Conservation (phyloP, 495 filamentous ascomycete species). For the Penicillium psychrofluorescens region DNA sequence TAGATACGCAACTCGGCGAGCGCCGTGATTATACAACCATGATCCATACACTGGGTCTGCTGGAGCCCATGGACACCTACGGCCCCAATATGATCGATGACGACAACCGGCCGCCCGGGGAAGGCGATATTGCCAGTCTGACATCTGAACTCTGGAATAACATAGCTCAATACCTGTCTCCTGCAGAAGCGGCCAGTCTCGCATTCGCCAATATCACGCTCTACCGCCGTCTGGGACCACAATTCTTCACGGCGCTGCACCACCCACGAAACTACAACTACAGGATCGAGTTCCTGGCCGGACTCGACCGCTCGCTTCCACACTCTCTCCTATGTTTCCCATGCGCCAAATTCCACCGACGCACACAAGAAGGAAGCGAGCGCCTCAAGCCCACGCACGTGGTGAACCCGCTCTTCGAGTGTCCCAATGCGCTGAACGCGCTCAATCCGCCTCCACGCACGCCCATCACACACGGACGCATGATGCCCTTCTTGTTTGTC, state of each 20-base stretch:
- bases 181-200: slow-evolving; percentile 38
- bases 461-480: slow-evolving; percentile 45
- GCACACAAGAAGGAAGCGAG: slow-evolving; percentile 42
- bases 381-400: slow-evolving; percentile 38
- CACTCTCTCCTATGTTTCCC: slow-evolving; percentile 50
- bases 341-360: slow-evolving; percentile 44
- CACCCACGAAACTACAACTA: slow-evolving; percentile 28
- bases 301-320: slow-evolving; percentile 38
- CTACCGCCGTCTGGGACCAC: slow-evolving; percentile 28
- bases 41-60: slow-evolving; percentile 37
- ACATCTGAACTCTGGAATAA: slow-evolving; percentile 34
- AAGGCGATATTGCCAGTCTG: slow-evolving; percentile 36
- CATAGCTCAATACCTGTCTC: slow-evolving; percentile 33
- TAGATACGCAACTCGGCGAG: slow-evolving; percentile 44
- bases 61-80: slow-evolving; percentile 22
- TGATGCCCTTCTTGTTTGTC: slow-evolving; percentile 45
- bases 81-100: slow-evolving; percentile 9
- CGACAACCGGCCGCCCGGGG: slow-evolving; percentile 29
- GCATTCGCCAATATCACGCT: slow-evolving; percentile 41
- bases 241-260: slow-evolving; percentile 24
- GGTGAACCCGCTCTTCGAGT: slow-evolving; percentile 46
- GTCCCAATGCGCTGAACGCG: slow-evolving; percentile 37
- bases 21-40: slow-evolving; percentile 40
- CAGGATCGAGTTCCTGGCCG: slow-evolving; percentile 38
- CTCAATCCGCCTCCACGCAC: slow-evolving; percentile 34